phyloP scores from a whole-genome alignment of 2,329 filamentous ascomycete species.

The Thermomyces lanuginosus region DNA sequence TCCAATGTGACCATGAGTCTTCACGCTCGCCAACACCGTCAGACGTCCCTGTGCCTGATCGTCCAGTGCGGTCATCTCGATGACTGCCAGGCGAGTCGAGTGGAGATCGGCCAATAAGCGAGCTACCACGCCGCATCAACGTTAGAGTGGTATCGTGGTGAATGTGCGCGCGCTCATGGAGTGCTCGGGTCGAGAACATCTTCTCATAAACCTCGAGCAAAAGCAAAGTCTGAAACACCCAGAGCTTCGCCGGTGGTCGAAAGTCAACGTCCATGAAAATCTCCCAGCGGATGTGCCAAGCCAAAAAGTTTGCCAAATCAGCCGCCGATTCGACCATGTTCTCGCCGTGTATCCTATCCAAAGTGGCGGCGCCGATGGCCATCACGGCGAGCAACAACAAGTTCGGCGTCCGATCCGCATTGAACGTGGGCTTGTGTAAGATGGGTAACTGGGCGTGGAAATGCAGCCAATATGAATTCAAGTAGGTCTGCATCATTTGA shows the following conservation, averaged over 20 bases:
- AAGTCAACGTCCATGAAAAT: slow-evolving; percentile 87
- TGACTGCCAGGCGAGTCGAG: slow-evolving; percentile 68
- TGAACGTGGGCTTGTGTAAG: slow-evolving; percentile 85
- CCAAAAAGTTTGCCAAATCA: slow-evolving; percentile 73
- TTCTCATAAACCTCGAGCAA: slow-evolving; percentile 91
- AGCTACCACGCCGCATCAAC: slow-evolving; percentile 83
- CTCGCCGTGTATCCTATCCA: slow-evolving; percentile 66
- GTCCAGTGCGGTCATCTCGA: slow-evolving; percentile 41
- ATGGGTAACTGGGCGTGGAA: slow-evolving; percentile 92
- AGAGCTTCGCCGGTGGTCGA: slow-evolving; percentile 79
- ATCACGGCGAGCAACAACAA: slow-evolving; percentile 77
- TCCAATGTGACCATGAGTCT: slow-evolving; percentile 93
- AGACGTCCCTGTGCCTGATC: slow-evolving; percentile 31
- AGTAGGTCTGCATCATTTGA: slow-evolving; percentile 91
- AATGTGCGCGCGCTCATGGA: slow-evolving; percentile 90
- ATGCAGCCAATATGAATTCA: slow-evolving; percentile 84
- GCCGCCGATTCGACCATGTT: slow-evolving; percentile 61
- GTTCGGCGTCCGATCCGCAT: slow-evolving; percentile 69
- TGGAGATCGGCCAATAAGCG: slow-evolving; percentile 69
- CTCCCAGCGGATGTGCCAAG: slow-evolving; percentile 88
- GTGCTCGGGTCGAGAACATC: slow-evolving; percentile 81
- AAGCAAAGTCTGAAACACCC: slow-evolving; percentile 84
- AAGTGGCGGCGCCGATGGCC: slow-evolving; percentile 74
- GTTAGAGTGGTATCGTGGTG: slow-evolving; percentile 93
- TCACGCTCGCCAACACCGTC: slow-evolving; percentile 58